Evolutionary conservation across 345 rosid species (phyloP), one percentile per base, ranked within the genome.

Genomic region (Excoecaria cochinchinensis): DNA sequence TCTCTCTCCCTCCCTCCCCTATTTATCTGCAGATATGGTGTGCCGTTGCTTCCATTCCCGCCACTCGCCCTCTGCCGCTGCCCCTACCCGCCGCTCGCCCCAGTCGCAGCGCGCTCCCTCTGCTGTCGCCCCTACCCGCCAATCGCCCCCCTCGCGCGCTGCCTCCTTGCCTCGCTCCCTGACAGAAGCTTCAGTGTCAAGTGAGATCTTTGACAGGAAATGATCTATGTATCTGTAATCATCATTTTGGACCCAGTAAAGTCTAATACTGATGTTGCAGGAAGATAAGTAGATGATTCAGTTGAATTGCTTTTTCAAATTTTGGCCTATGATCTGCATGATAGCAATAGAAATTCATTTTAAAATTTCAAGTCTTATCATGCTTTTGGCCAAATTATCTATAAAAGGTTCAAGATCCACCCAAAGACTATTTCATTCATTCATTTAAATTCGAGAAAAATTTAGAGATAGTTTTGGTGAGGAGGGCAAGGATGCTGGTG

Each of bases 391-490:
- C 22, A 16, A 47, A 53, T 65, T 55, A 78, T 39, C 56, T 24
- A 31, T 62, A 19, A 12, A 31, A 47, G 19, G 6, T 47, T 47
- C 59, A 73, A 19, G 46, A 48, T 53, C 47, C 47, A 15, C 3
- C 56, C 44, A 36, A 13, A 9, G n/a, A 59, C 24, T 63, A 36
- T 70, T 55, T 14, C 10, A 36, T 63, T 51, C 36, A 53, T 10
- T 39, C 62, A 31, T 44, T 53, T 21, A 17, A 66, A 22, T 24
- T 47, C 42, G 50, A 36, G 55, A 38, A 50, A 77, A 25, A 42
- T 55, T 74, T 78, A 69, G 87, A 90, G 94, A 85, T 83, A 89
- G 82, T 76, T 85, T 83, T 77, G 85, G 85, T 67, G 82, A 78
- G 59, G 76, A 82, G 64, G 86, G 86, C 19, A 82, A 61, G 70